phyloP scores from a whole-genome alignment of 2,329 filamentous ascomycete species.

The Stromatinia cepivora region DNA sequence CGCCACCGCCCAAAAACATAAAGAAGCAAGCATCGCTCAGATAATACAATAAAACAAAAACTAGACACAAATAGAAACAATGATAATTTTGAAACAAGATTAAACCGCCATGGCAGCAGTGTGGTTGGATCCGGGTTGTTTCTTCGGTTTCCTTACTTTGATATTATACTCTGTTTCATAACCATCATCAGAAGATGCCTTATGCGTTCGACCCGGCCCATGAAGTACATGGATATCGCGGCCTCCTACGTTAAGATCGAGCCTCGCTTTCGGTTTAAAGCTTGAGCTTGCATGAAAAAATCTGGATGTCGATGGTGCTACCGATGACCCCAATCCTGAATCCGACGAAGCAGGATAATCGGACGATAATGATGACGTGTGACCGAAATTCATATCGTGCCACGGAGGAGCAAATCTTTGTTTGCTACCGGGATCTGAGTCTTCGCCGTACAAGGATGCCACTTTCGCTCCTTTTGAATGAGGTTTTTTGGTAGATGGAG shows the following conservation, averaged over 20 bases:
- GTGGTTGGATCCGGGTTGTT: too few species aligned
- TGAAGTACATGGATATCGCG: neutral
- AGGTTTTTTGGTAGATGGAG: neutral
- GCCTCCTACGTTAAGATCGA: neutral
- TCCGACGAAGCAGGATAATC: neutral
- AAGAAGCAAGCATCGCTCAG: neutral
- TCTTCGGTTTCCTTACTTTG: neutral
- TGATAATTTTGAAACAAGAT: too few species aligned
- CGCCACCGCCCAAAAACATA: neutral
- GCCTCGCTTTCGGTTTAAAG: neutral
- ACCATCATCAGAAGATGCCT: neutral
- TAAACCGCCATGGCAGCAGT: neutral
- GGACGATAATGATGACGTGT: neutral
- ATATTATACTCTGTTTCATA: neutral
- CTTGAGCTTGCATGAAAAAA: neutral
- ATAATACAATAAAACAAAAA: neutral
- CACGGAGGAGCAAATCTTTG: neutral
- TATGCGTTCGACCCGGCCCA: neutral
- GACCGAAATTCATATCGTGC: neutral
- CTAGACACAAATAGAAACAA: neutral
- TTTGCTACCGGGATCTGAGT: neutral
- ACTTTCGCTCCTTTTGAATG: too few species aligned
- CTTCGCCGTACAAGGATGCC: neutral
- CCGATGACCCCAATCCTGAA: neutral
- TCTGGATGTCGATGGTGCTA: neutral